phyloP scores from a whole-genome alignment of 805 yeast genomes.

The Ogataea pini region DNA sequence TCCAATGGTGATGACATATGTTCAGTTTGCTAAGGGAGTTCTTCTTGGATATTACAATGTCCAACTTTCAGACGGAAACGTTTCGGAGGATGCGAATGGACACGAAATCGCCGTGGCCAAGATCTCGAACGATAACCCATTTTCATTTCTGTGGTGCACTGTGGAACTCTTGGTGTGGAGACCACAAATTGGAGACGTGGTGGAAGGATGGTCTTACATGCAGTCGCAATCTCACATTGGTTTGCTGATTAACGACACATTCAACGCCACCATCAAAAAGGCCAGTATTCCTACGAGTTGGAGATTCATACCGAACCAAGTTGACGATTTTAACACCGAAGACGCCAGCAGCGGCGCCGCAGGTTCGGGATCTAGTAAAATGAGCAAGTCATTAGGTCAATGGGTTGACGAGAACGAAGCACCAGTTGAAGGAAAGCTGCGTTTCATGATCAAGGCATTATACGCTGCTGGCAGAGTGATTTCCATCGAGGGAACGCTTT shows the following conservation, averaged over 20 bases:
- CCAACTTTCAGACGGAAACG: constrained; percentile 46
- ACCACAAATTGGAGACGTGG: constrained; percentile 81
- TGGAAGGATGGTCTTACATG: constrained; percentile 87
- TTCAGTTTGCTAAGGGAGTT: constrained; percentile 72
- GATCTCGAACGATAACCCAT: constrained; percentile 79
- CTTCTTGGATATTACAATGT: constrained; percentile 78
- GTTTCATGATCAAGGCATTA: constrained; percentile 71
- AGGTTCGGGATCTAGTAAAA: constrained; percentile 17
- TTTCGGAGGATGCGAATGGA: constrained; percentile 41
- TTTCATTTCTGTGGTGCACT: constrained; percentile 81
- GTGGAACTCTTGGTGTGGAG: constrained; percentile 87
- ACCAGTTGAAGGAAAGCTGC: constrained; percentile 79
- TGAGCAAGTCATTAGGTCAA: constrained; percentile 63
- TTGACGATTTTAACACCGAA: constrained; percentile 48
- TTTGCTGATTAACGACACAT: constrained; percentile 84
- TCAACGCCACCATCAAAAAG: constrained; percentile 89
- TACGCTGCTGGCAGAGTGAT: constrained; percentile 79
- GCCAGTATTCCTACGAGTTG: constrained; percentile 83
- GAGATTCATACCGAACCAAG: constrained; percentile 80
- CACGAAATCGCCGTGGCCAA: constrained; percentile 54
- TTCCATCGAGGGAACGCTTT: constrained; percentile 84
- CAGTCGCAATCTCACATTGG: constrained; percentile 97
- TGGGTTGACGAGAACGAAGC: constrained; percentile 81
- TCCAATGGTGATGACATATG: constrained; percentile 83
- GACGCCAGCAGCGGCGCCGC: constrained; percentile 9